Conservation (phyloP, 2,329 filamentous ascomycete genomes). For the Colletotrichum sansevieriae region DNA sequence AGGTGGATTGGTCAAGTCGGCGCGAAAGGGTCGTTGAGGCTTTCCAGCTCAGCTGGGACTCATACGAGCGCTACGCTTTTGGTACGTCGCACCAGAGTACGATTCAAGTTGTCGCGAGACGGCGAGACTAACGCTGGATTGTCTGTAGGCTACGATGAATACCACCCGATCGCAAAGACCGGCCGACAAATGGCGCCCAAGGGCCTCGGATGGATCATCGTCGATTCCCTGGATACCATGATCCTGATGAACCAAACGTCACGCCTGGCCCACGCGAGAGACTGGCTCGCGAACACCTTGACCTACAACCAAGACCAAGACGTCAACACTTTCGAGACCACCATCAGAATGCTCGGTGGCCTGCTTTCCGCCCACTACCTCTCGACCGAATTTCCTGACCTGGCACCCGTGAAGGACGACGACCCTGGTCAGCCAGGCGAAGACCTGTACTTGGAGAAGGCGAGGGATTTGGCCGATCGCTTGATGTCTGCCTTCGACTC, state of each 20-base stretch:
- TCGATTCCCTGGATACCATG: slow-evolving; percentile 94
- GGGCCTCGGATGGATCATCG: slow-evolving; percentile 97
- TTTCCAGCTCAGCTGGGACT: slow-evolving; percentile 92
- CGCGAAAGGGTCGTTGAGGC: slow-evolving; percentile 88
- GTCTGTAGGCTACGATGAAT: slow-evolving; percentile 82
- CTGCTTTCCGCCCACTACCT: slow-evolving; percentile 94
- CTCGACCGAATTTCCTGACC: slow-evolving; percentile 83
- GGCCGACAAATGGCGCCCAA: slow-evolving; percentile 87
- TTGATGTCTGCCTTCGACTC: slow-evolving; percentile 91
- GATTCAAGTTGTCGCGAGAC: background rate
- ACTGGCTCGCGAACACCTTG: slow-evolving; percentile 87
- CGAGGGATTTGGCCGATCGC: slow-evolving; percentile 90
- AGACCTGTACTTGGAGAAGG: slow-evolving; percentile 96
- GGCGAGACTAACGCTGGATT: slow-evolving; percentile 13
- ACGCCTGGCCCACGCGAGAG: slow-evolving; percentile 83
- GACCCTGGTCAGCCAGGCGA: slow-evolving; percentile 81
- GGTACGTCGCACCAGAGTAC: slow-evolving; percentile 67
- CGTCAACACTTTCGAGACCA: slow-evolving; percentile 98
- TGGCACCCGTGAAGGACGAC: slow-evolving; percentile 80
- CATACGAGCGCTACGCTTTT: slow-evolving; percentile 94
- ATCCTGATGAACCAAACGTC: slow-evolving; percentile 98
- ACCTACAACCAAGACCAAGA: slow-evolving; percentile 94
- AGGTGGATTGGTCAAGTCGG: slow-evolving; percentile 81
- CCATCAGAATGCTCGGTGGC: slow-evolving; percentile 96
- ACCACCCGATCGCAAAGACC: slow-evolving; percentile 83